phyloP scores from a whole-genome alignment of 805 yeast genomes.

The Ogataea henricii region DNA sequence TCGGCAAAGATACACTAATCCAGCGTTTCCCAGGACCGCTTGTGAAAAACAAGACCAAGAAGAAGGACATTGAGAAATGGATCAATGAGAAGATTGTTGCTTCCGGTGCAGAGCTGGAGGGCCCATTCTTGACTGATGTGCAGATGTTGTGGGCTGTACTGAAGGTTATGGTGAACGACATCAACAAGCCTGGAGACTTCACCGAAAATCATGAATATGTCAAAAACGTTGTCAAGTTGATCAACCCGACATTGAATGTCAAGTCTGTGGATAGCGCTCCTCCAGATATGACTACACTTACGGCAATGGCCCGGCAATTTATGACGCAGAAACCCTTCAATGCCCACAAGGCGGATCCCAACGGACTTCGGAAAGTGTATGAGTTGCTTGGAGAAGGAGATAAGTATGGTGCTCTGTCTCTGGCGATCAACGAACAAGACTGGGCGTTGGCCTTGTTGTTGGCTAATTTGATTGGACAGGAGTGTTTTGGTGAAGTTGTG shows the following conservation, averaged over 20 bases:
- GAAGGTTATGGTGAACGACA: slow-evolving; percentile 24
- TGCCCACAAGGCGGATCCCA: slow-evolving; percentile 27
- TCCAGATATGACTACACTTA: slow-evolving; percentile 23
- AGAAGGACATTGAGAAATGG: slow-evolving; percentile 74
- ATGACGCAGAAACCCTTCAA: slow-evolving; percentile 23
- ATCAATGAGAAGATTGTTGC: slow-evolving; percentile 40
- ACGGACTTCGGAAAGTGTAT: slow-evolving; percentile 33
- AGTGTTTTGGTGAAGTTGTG: slow-evolving; percentile 47
- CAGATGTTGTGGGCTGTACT: slow-evolving; percentile 33
- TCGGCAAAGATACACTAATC: slow-evolving; percentile 49
- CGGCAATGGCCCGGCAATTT: slow-evolving; percentile 14
- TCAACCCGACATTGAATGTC: slow-evolving; percentile 44
- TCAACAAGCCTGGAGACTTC: slow-evolving; percentile 32
- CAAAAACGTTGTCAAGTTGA: slow-evolving; percentile 36
- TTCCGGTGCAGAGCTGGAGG: slow-evolving; percentile 20
- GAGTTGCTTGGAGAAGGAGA: slow-evolving; percentile 59
- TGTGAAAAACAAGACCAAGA: slow-evolving; percentile 53
- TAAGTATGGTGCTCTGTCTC: slow-evolving; percentile 62
- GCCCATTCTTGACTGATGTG: slow-evolving; percentile 19
- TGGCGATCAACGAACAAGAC: slow-evolving; percentile 62
- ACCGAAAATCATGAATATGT: slow-evolving; percentile 30
- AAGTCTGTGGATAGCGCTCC: slow-evolving; percentile 7
- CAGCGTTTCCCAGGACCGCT: slow-evolving; percentile 71
- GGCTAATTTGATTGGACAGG: slow-evolving; percentile 65
- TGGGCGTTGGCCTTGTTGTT: slow-evolving; percentile 79